Evolutionary conservation across 805 yeast species (phyloP).

Genomic region (Lipomyces yamanashiensis): DNA sequence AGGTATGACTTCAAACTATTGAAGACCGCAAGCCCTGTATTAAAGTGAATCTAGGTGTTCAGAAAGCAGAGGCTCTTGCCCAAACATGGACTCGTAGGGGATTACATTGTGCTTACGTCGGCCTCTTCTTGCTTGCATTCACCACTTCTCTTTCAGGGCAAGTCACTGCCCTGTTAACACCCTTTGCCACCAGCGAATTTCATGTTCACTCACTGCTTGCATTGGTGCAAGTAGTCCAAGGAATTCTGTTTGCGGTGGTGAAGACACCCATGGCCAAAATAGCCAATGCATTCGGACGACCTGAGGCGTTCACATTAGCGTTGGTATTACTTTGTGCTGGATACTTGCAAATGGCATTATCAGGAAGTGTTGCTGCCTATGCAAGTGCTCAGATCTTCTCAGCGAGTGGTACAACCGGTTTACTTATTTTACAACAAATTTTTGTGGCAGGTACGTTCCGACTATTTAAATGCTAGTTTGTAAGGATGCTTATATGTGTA

Average conservation of each 20-base stretch:
- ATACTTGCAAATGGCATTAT: slow-evolving; percentile 47
- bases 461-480: not conserved
- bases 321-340: slow-evolving; percentile 47
- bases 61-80: slow-evolving; percentile 27
- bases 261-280: slow-evolving; percentile 51
- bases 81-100: slow-evolving; percentile 35
- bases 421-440: slow-evolving; percentile 47
- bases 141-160: slow-evolving; percentile 38
- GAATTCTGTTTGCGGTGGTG: slow-evolving; percentile 49
- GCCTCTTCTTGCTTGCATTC: slow-evolving; percentile 38
- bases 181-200: slow-evolving; percentile 51
- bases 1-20: slow-evolving; percentile 4
- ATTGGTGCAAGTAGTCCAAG: slow-evolving; percentile 49
- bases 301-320: slow-evolving; percentile 47
- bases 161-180: slow-evolving; percentile 40
- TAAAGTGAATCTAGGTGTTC: slow-evolving; percentile 20
- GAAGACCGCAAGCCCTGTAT: no score
- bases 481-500: slow-evolving; percentile 33
- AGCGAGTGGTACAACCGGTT: slow-evolving; percentile 49
- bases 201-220: slow-evolving; percentile 50
- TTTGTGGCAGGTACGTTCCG: slow-evolving; percentile 36
- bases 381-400: slow-evolving; percentile 48
- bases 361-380: slow-evolving; percentile 47
- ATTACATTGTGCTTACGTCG: slow-evolving; percentile 32
- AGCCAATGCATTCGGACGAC: slow-evolving; percentile 51